Evolutionary conservation across 331 rosid species (phyloP).

Genomic region (Pyrus hybrid): DNA sequence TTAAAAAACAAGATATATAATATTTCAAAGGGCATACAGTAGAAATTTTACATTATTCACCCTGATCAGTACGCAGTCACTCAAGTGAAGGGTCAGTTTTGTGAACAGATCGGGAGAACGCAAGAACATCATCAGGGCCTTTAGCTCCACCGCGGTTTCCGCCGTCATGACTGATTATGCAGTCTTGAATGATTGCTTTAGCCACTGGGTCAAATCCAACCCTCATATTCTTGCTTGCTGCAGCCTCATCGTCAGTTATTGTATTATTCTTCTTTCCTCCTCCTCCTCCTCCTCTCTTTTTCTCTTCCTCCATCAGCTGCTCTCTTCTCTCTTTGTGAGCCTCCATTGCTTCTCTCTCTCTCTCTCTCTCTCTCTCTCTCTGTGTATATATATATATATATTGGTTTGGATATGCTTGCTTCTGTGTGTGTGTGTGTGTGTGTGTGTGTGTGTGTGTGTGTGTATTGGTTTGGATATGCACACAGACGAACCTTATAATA

Average conservation of each 20-base stretch:
- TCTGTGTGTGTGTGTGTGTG: no score
- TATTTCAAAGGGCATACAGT: background rate
- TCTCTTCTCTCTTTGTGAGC: conserved; percentile 24
- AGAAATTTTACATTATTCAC: no score
- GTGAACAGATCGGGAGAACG: conserved; percentile 32
- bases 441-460: no score
- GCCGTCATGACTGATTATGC: background rate
- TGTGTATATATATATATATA: no score
- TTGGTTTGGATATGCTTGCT: no score
- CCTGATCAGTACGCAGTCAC: background rate
- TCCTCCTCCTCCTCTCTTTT: background rate
- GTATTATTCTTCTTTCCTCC: background rate
- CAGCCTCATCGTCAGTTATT: background rate
- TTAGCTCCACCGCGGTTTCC: conserved; percentile 7
- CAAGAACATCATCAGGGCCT: conserved; percentile 29
- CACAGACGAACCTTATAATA: background rate
- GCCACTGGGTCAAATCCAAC: background rate
- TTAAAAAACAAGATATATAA: no score
- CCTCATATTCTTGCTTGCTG: background rate
- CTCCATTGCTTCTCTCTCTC: conserved; percentile 21
- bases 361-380: background rate
- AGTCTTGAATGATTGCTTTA: conserved; percentile 27
- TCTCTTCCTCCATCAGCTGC: conserved; percentile 6
- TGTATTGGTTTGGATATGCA: background rate
- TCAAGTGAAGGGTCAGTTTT: conserved; percentile 32